A percentile compares a stretch with the other conserved stretches of the same genome.
phyloP scores from a whole-genome alignment of 768 basidiomycete genomes.

The Xerocomus brunneocitrinus region DNA sequence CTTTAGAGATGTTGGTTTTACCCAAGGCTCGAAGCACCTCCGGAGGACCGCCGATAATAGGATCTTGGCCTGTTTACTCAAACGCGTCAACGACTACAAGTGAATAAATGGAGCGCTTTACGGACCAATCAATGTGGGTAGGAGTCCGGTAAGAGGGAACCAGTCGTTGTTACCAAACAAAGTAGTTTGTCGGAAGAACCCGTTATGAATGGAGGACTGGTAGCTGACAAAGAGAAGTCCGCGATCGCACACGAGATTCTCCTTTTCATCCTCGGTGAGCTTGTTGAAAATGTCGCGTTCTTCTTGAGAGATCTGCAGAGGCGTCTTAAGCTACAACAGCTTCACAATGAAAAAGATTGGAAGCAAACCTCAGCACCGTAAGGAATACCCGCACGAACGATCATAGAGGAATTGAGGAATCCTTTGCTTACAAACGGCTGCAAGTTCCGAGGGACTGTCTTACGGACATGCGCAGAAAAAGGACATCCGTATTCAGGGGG shows the following conservation, averaged over 20 bases:
- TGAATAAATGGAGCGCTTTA: neutral
- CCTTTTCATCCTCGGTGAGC: neutral
- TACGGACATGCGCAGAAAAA: constrained; percentile 46
- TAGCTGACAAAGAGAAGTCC: constrained; percentile 34
- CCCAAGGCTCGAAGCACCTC: neutral
- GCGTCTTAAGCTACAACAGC: neutral
- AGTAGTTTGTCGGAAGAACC: constrained; percentile 31
- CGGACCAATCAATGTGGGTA: constrained; percentile 17
- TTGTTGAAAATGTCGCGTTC: neutral
- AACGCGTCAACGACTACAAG: neutral
- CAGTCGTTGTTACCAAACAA: constrained; percentile 20
- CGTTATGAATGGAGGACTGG: constrained; percentile 35
- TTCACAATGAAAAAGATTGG: neutral
- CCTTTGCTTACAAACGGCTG: constrained; percentile 18
- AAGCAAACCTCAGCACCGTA: constrained; percentile 28
- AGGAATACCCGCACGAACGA: constrained; percentile 34
- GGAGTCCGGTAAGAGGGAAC: constrained; percentile 15
- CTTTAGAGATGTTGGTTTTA: neutral
- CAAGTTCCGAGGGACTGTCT: constrained; percentile 40
- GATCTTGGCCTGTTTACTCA: constrained; percentile 21
- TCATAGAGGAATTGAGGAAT: constrained; percentile 18
- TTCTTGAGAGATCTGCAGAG: constrained; percentile 4
- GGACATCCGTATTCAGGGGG: constrained; percentile 29
- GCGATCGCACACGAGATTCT: neutral
- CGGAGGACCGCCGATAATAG: constrained; percentile 20